Evolutionary conservation across 345 rosid genomes (phyloP).

Genomic region (Rhizophora mangle): DNA sequence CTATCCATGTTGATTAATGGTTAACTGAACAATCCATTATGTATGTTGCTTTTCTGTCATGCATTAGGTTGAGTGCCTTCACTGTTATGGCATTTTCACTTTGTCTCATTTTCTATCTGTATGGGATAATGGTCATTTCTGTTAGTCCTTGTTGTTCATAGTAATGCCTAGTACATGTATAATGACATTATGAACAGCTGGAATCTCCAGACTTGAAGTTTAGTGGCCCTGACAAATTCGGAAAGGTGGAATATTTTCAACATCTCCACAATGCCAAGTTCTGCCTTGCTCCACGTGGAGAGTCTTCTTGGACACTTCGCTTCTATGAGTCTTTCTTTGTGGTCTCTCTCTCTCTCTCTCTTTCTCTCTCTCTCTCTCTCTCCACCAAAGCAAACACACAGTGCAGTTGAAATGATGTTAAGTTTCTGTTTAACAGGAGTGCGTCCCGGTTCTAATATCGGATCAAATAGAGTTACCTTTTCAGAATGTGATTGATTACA

Average conservation of each 20-base stretch:
- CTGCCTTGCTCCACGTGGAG: slow-evolving; percentile 97
- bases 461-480: slow-evolving; percentile 89
- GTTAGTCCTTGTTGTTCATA: background rate
- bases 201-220: slow-evolving; percentile 95
- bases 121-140: background rate
- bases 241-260: slow-evolving; percentile 78
- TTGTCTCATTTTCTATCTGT: background rate
- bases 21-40: no score
- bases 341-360: slow-evolving; percentile 49
- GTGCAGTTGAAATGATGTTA: background rate
- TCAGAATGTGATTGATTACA: slow-evolving; percentile 83
- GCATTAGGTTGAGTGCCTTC: background rate
- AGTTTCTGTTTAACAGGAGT: slow-evolving; percentile 56
- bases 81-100: background rate
- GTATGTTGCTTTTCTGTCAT: no score
- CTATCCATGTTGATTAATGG: no score
- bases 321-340: slow-evolving; percentile 92
- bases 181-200: slow-evolving; percentile 57
- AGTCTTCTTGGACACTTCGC: slow-evolving; percentile 98
- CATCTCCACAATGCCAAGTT: slow-evolving; percentile 88
- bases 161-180: slow-evolving; percentile 7
- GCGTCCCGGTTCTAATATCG: slow-evolving; percentile 89
- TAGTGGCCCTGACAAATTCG: slow-evolving; percentile 77
- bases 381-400: background rate
- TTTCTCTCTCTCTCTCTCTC: background rate